Evolutionary conservation across 257 asterid species (phyloP).

Genomic region (Cinchona pubescens): DNA sequence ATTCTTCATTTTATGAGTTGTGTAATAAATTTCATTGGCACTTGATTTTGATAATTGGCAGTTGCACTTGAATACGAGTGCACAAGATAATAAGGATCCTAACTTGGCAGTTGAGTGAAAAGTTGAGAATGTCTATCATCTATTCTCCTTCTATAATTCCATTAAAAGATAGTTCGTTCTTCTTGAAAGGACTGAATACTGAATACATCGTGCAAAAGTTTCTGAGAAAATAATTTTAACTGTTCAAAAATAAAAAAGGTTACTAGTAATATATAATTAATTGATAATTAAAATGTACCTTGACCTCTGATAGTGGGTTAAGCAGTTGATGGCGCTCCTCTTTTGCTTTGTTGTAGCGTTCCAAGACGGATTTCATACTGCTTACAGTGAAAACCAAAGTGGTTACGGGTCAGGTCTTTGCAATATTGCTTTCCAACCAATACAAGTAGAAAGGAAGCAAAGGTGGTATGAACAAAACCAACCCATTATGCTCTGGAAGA

Average conservation of each 20-base stretch:
- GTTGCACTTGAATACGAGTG: constrained; percentile 2
- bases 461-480: not conserved
- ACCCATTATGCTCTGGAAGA: too few species aligned
- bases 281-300: constrained; percentile 21
- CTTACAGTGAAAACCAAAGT: not conserved
- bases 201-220: not conserved
- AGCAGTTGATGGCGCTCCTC: constrained; percentile 32
- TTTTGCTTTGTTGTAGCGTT: constrained; percentile 32
- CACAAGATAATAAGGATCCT: too few species aligned
- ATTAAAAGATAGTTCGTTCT: constrained; percentile 46
- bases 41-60: too few species aligned
- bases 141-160: constrained; percentile 24
- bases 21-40: constrained; percentile 1
- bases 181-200: constrained; percentile 14
- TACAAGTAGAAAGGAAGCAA: not conserved
- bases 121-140: not conserved
- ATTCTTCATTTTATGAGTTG: not conserved
- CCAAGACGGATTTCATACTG: constrained; percentile 42
- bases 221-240: not conserved
- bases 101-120: constrained; percentile 5
- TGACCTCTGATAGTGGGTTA: constrained; percentile 32
- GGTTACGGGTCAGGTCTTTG: not conserved
- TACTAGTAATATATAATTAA: not conserved
- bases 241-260: not conserved
- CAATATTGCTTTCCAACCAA: not conserved